Evolutionary conservation across 1,284 basidiomycete genomes (phyloP), one percentile per base, ranked within the genome.

Genomic region (Cryptococcus sp.): DNA sequence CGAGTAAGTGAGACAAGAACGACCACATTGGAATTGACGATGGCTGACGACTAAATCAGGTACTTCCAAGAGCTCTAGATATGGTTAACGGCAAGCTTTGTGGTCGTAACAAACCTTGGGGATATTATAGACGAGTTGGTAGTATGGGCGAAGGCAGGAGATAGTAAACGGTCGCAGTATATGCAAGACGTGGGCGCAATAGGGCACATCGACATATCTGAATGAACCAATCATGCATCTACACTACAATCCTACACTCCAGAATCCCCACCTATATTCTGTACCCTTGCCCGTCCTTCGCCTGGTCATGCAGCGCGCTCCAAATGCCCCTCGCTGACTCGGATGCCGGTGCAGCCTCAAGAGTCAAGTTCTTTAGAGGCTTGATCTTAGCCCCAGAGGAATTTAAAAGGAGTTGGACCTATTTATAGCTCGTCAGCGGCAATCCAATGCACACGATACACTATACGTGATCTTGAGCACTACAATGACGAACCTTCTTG

Each of bases 1-100:
- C 73, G 89, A 93, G 76, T 83, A 54, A 60, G 66, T 68, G 28
- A 4, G 28, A 33, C 28, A 4, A 33, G 9, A 9, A 33, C 12
- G 33, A 9, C 28, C 20, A 38, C 24, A 12, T 11, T 36, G 9
- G 5, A 12, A 46, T 12, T 37, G 33, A 23, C 38, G 21, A n/a
- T 40, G 15, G 33, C 55, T 42, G 33, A 46, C 18, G 24, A 23
- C n/a, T 38, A n/a, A n/a, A 20, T 15, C 46, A 64, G 63, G 44
- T 63, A 63, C 57, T 68, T 68, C 56, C 54, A 59, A 46, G 52
- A 62, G 45, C 50, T 68, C 16, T 65, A 62, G 37, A 38, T 18
- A 20, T n/a, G 37, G 3, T 13, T 16, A 18, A 24, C n/a, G 12
- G 35, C 8, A 16, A 13, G 50, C 36, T 15, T 42, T 20, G 6